Evolutionary conservation across 768 basidiomycete genomes (phyloP), one percentile per base, ranked within the genome.

Genomic region (Pulveroboletus frians): DNA sequence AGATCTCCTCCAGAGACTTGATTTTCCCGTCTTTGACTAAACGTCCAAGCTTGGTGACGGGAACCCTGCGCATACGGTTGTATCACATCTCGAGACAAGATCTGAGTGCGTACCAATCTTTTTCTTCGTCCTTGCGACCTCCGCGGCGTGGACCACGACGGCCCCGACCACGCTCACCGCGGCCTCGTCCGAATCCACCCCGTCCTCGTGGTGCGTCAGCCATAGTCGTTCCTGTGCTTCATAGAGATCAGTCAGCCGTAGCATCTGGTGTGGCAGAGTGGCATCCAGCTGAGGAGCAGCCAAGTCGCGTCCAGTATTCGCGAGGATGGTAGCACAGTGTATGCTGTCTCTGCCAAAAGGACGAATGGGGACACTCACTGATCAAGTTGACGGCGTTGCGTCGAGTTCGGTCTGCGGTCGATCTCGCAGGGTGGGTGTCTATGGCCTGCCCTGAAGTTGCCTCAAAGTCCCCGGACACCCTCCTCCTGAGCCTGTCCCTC

Each of bases 1-100:
- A 99, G 73, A 98, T 97, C 70, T 99, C 96, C 71, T 99, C 96
- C 83, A 99, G 94, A 41, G 93, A 96, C 76, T 95, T 97, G 78
- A 99, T 97, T 77, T 98, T 98, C 61, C 95, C 95, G 63, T 98
- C 96, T 76, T 96, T 97, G 39, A 97, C 94, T 66, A 99, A 83
- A 73, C 96, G 94, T 53, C 96, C 96, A 60, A 99, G 88, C 72
- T 98, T 99, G 71, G 96, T 98, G 73, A 97, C 94, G 62, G 96
- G 95, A 54, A 85, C 84, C 93, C 92, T 93, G 61, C 4, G 20
- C 41, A 53, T 41, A 41, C 34, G 15, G n/a, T 52, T 51, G 44
- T 56, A 50, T 43, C 38, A 45, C 31, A 35, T 51, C 20, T 17
- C 15, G 17, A 38, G 2, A 34, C 38, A 44, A 35, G 29, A 51